Conservation (phyloP, 257 asterid genomes). For the Gentiana macrophylla region DNA sequence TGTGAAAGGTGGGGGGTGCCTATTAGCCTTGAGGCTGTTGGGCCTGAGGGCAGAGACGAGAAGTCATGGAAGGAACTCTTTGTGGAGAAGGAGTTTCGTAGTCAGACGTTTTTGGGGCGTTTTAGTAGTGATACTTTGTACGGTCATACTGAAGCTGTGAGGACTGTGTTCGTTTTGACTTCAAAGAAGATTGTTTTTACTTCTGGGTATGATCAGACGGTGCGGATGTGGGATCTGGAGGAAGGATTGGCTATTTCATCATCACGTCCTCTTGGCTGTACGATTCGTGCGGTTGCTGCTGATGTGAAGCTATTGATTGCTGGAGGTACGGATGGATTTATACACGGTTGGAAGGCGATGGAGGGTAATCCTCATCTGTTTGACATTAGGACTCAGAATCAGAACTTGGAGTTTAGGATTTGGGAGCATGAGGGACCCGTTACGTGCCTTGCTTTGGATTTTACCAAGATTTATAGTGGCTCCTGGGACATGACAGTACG, state of each 20-base stretch:
- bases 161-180: conserved; percentile 59
- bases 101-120: conserved; percentile 83
- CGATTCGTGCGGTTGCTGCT: conserved; percentile 89
- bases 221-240: conserved; percentile 94
- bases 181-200: conserved; percentile 79
- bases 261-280: conserved; percentile 82
- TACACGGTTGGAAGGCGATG: conserved; percentile 90
- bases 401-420: conserved; percentile 51
- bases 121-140: conserved; percentile 59
- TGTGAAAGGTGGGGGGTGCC: conserved; percentile 93
- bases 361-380: conserved; percentile 72
- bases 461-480: conserved; percentile 69
- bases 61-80: conserved; percentile 88
- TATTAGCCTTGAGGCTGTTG: conserved; percentile 21
- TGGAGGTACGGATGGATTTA: conserved; percentile 91
- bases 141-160: conserved; percentile 90
- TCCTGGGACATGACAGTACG: conserved; percentile 97
- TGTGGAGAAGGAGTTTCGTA: conserved; percentile 81
- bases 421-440: conserved; percentile 95
- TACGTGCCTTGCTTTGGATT: conserved; percentile 84
- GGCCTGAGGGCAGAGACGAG: conserved; percentile 37
- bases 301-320: conserved; percentile 74
- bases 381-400: conserved; percentile 54
- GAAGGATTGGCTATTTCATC: conserved; percentile 77
- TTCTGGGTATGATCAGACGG: conserved; percentile 86